Evolutionary conservation across 2,329 filamentous ascomycete species (phyloP).

Genomic region (Pseudocercospora fijiensis): DNA sequence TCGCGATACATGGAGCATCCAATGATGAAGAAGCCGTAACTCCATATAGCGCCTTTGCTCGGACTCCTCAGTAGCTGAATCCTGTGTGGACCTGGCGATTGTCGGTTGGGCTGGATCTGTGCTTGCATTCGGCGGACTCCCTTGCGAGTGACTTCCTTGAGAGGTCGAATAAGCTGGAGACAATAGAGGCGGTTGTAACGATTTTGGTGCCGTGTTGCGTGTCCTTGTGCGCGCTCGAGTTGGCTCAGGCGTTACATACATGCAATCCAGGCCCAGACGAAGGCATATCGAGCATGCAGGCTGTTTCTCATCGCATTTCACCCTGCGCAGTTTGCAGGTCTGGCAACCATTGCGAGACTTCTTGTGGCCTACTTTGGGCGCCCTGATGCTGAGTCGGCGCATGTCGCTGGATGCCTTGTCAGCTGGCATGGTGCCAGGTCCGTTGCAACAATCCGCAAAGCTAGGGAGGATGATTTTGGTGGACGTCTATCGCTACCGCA

Average conservation of each 20-base stretch:
- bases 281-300: constrained; percentile 53
- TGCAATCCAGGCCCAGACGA: constrained; percentile 51
- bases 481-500: background rate
- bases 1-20: constrained; percentile 28
- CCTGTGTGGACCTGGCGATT: constrained; percentile 11
- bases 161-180: constrained; percentile 22
- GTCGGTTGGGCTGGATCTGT: constrained; percentile 12
- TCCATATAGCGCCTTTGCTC: constrained; percentile 28
- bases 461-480: background rate
- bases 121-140: constrained; percentile 17
- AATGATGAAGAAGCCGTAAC: constrained; percentile 29
- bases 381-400: constrained; percentile 20
- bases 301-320: constrained; percentile 58
- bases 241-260: constrained; percentile 39
- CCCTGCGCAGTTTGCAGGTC: constrained; percentile 56
- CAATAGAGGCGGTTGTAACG: constrained; percentile 9
- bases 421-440: constrained; percentile 2
- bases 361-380: constrained; percentile 43
- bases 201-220: constrained; percentile 14
- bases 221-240: constrained; percentile 23
- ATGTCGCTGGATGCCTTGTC: background rate
- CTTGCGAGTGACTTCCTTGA: constrained; percentile 22
- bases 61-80: constrained; percentile 20
- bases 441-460: background rate
- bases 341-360: constrained; percentile 57